These are phyloP conservation scores for Theobroma cacao DNA, from an alignment of 345 rosid species.

Conservation along the genomic window DNA sequence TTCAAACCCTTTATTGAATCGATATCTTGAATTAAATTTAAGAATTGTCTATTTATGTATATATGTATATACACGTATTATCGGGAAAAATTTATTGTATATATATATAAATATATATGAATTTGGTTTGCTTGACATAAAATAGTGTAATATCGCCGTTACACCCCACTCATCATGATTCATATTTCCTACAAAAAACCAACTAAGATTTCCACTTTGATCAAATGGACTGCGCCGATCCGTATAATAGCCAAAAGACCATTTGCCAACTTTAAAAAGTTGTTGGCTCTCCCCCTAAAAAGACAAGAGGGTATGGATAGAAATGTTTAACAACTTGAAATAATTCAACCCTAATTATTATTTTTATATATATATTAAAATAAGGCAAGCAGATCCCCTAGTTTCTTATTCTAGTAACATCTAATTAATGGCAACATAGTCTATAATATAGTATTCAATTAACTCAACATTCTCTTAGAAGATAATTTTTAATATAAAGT, in stretches of 20 bases:
- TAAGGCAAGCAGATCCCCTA: not conserved
- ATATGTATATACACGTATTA: not conserved
- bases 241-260: slow-evolving; percentile 21
- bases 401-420: slow-evolving; percentile 3
- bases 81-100: not conserved
- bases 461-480: not conserved
- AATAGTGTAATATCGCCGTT: not conserved
- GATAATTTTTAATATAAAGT: slow-evolving; percentile 1
- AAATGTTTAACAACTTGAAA: slow-evolving; percentile 14
- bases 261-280: slow-evolving; percentile 31
- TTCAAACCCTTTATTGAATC: not conserved
- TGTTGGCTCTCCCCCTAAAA: slow-evolving; percentile 23
- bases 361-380: not conserved
- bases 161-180: slow-evolving; percentile 16
- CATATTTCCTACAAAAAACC: slow-evolving; percentile 26
- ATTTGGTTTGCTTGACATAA: not conserved
- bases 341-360: slow-evolving; percentile 6
- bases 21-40: not conserved
- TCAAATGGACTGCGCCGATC: not conserved
- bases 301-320: slow-evolving; percentile 25
- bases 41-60: not conserved
- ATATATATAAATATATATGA: not conserved
- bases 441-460: not conserved
- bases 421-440: not conserved
- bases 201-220: slow-evolving; percentile 52